Percentiles rank a stretch among this genome's conserved stretches.
These are phyloP conservation scores for Orbilia quercus DNA, from an alignment of 2,329 filamentous ascomycete genomes.

Conservation along the genomic window DNA sequence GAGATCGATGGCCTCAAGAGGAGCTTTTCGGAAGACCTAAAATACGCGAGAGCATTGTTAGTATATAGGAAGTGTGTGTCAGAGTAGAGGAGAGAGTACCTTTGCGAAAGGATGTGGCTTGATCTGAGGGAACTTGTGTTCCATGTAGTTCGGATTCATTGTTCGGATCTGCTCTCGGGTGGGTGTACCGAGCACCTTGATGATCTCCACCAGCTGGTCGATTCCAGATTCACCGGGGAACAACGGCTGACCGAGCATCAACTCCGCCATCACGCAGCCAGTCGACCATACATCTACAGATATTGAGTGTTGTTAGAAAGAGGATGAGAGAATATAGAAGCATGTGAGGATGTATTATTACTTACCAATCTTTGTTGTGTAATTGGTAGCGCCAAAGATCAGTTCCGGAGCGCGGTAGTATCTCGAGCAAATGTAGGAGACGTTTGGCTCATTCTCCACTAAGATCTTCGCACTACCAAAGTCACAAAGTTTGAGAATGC, in stretches of 20 bases:
- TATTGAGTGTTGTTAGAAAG: conserved; percentile 42
- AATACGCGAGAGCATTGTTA: conserved; percentile 6
- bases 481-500: conserved; percentile 96
- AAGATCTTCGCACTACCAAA: conserved; percentile 99
- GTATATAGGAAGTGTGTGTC: neutral
- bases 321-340: neutral
- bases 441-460: conserved; percentile 98
- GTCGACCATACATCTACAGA: conserved; percentile 95
- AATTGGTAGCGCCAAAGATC: conserved; percentile 98
- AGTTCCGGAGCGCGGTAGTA: conserved; percentile 98
- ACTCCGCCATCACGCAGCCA: conserved; percentile 97
- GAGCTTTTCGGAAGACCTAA: conserved; percentile 93
- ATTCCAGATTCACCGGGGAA: conserved; percentile 99
- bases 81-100: conserved; percentile 64
- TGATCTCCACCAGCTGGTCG: conserved; percentile 98
- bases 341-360: neutral
- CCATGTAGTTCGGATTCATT: conserved; percentile 99
- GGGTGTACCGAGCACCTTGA: conserved; percentile 96
- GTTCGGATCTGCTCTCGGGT: conserved; percentile 98
- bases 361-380: conserved; percentile 99
- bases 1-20: conserved; percentile 89
- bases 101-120: conserved; percentile 99
- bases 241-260: conserved; percentile 97
- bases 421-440: conserved; percentile 98
- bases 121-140: conserved; percentile 99